phyloP scores from a whole-genome alignment of 495 filamentous ascomycete genomes.

The Mycothermus thermophilus region DNA sequence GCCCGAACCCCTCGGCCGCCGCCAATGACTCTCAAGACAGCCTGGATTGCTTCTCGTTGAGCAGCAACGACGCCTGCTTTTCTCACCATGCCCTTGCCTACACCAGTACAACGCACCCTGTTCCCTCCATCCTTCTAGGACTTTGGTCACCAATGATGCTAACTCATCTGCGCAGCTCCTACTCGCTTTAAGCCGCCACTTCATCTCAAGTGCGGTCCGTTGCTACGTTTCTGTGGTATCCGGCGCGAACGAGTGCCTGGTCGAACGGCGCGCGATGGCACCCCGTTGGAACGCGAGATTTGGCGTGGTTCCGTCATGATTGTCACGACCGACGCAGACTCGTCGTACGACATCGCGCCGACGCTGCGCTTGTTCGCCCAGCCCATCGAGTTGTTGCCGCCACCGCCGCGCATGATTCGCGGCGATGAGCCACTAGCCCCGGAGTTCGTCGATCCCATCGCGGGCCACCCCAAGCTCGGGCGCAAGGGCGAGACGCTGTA shows the following conservation, averaged over 20 bases:
- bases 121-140: not conserved
- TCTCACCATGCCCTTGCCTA: conserved; percentile 5
- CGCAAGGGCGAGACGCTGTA: conserved; percentile 68
- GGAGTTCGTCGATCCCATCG: conserved; percentile 79
- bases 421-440: conserved; percentile 52
- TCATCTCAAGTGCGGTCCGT: conserved; percentile 77
- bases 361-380: conserved; percentile 72
- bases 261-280: conserved; percentile 20
- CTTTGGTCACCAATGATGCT: not conserved
- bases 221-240: conserved; percentile 81
- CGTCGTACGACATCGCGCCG: conserved; percentile 66
- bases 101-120: conserved; percentile 8
- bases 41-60: conserved; percentile 10
- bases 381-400: conserved; percentile 68
- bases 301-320: conserved; percentile 95
- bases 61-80: conserved; percentile 7
- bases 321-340: conserved; percentile 69
- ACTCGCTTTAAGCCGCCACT: conserved; percentile 71
- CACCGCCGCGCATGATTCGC: conserved; percentile 57
- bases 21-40: conserved; percentile 11
- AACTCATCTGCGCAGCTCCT: conserved; percentile 24
- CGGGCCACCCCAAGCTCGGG: conserved; percentile 72
- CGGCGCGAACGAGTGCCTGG: conserved; percentile 33
- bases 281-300: conserved; percentile 48
- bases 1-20: conserved; percentile 7